These are phyloP conservation scores for Candolleomyces efflorescens DNA, from an alignment of 768 basidiomycete species.

Conservation along the genomic window DNA sequence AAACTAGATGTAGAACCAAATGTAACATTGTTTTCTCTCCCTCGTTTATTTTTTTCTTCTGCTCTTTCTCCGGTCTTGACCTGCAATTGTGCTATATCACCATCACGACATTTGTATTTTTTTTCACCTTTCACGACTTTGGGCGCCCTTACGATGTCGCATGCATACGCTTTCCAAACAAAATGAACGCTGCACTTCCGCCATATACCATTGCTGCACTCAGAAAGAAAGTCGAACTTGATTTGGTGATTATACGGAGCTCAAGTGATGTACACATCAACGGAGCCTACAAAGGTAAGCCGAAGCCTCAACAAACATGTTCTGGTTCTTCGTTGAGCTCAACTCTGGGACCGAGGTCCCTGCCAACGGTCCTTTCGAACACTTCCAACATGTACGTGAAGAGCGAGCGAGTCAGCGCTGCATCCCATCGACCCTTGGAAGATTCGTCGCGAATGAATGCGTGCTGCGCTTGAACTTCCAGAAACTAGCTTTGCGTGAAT, in stretches of 20 bases:
- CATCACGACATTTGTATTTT: slow-evolving; percentile 38
- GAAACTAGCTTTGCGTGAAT: slow-evolving; percentile 46
- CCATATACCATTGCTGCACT: neutral
- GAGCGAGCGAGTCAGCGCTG: slow-evolving; percentile 76
- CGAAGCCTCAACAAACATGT: slow-evolving; percentile 84
- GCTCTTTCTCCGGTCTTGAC: slow-evolving; percentile 35
- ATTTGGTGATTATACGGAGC: too few relatives aligned
- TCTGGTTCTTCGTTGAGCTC: slow-evolving; percentile 47
- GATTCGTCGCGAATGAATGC: slow-evolving; percentile 93
- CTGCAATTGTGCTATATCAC: slow-evolving; percentile 24
- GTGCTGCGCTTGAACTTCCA: slow-evolving; percentile 96
- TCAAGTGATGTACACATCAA: too few relatives aligned
- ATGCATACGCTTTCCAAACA: neutral
- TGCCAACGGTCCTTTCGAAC: slow-evolving; percentile 81
- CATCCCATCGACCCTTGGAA: slow-evolving; percentile 95
- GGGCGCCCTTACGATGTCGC: too few relatives aligned
- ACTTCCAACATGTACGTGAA: slow-evolving; percentile 91
- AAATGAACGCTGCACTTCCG: neutral
- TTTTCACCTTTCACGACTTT: too few relatives aligned
- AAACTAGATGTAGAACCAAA: slow-evolving; percentile 73
- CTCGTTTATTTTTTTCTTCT: slow-evolving; percentile 43
- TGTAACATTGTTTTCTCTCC: slow-evolving; percentile 51
- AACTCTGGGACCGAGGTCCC: slow-evolving; percentile 74
- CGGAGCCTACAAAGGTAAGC: too few relatives aligned
- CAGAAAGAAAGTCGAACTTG: too few relatives aligned